Conservation (phyloP, 768 basidiomycete genomes). For the Xerocomellus amylosporus region DNA sequence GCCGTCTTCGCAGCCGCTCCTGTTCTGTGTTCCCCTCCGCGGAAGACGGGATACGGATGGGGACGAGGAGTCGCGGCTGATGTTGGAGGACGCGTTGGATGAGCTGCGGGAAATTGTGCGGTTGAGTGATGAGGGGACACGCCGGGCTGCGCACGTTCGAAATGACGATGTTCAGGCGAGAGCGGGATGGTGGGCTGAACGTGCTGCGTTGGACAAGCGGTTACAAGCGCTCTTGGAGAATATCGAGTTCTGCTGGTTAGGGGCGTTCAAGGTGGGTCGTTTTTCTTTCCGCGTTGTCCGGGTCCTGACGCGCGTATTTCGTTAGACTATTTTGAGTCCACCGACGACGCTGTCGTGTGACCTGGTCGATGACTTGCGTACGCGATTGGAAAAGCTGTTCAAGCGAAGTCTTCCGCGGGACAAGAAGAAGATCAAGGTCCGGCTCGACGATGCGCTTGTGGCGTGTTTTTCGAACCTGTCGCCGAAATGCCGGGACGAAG, state of each 20-base stretch:
- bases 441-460: conserved; percentile 71
- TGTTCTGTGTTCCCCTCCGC: conserved; percentile 88
- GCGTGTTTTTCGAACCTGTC: conserved; percentile 84
- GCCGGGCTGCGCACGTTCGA: conserved; percentile 68
- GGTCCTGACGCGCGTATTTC: neutral
- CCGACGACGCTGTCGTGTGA: conserved; percentile 42
- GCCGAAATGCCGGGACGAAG: conserved; percentile 83
- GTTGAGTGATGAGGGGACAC: conserved; percentile 74
- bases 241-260: conserved; percentile 96
- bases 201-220: conserved; percentile 72
- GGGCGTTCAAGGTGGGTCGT: conserved; percentile 86
- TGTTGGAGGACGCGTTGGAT: conserved; percentile 65
- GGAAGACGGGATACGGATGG: conserved; percentile 74
- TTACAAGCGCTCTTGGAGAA: conserved; percentile 72
- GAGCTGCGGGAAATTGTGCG: conserved; percentile 80
- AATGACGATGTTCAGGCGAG: conserved; percentile 62
- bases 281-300: neutral
- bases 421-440: conserved; percentile 54
- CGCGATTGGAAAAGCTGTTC: conserved; percentile 73
- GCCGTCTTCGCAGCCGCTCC: conserved; percentile 51
- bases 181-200: conserved; percentile 82
- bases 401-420: conserved; percentile 61
- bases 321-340: conserved; percentile 59
- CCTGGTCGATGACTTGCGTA: conserved; percentile 55
- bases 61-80: conserved; percentile 69